Conservation (phyloP, 2,329 filamentous ascomycete genomes). For the Lachnum nothofagi region DNA sequence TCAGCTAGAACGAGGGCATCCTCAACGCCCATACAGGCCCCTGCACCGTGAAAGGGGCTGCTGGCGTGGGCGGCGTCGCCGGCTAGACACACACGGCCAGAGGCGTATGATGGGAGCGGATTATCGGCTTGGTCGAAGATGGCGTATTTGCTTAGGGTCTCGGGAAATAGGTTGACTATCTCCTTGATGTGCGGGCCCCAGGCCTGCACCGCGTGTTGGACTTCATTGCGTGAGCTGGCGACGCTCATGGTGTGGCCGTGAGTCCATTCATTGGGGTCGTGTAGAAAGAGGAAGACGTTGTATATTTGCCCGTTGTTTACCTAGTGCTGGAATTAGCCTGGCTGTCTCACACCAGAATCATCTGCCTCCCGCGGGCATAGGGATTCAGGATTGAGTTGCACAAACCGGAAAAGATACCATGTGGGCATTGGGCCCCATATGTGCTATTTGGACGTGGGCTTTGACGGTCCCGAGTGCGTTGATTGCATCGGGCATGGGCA, state of each 20-base stretch:
- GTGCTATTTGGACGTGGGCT: slow-evolving; percentile 46
- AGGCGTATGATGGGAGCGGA: slow-evolving; percentile 40
- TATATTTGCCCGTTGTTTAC: not conserved
- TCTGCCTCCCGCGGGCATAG: too few relatives aligned
- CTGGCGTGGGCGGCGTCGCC: slow-evolving; percentile 54
- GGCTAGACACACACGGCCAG: slow-evolving; percentile 42
- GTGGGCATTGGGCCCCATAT: slow-evolving; percentile 45
- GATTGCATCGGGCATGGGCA: slow-evolving; percentile 50
- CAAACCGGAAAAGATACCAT: not conserved
- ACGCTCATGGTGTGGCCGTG: slow-evolving; percentile 37
- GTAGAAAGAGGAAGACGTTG: slow-evolving; percentile 38
- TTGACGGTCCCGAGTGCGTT: slow-evolving; percentile 29
- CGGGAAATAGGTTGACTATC: slow-evolving; percentile 38
- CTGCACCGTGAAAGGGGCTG: slow-evolving; percentile 51
- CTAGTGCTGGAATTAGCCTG: not conserved
- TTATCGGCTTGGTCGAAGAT: slow-evolving; percentile 54
- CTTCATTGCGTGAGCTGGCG: slow-evolving; percentile 38
- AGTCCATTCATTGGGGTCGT: not conserved
- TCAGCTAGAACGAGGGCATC: too few relatives aligned
- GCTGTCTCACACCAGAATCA: not conserved
- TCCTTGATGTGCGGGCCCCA: slow-evolving; percentile 35
- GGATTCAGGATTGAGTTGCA: not conserved
- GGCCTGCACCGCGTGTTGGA: slow-evolving; percentile 34
- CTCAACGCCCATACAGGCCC: slow-evolving; percentile 49
- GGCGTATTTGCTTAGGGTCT: slow-evolving; percentile 45